phyloP scores from a whole-genome alignment of 2,329 filamentous ascomycete species.

The Talaromyces piceae region DNA sequence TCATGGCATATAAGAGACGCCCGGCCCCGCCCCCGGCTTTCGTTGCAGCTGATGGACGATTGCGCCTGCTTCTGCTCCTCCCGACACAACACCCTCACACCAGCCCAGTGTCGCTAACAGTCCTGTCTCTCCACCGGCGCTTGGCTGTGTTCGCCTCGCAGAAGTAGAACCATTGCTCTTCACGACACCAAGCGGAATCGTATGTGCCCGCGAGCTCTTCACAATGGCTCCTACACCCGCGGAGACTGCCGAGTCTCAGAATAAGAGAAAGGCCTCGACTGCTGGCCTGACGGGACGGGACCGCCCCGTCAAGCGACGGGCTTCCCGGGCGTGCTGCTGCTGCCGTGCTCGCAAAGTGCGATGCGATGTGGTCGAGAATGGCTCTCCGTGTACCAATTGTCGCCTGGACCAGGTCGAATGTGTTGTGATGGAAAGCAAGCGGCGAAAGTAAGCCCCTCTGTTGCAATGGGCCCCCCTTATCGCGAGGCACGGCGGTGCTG shows the following conservation, averaged over 20 bases:
- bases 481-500: neutral
- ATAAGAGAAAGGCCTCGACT: constrained; percentile 51
- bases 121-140: too few relatives aligned
- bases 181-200: neutral
- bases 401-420: constrained; percentile 48
- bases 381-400: constrained; percentile 81
- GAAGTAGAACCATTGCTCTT: neutral
- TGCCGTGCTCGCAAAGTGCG: constrained; percentile 85
- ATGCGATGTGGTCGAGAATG: constrained; percentile 84
- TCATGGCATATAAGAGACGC: constrained; percentile 5
- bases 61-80: neutral
- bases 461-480: too few relatives aligned
- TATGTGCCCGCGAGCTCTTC: constrained; percentile 1
- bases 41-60: neutral
- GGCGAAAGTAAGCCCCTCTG: constrained; percentile 46
- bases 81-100: neutral
- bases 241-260: constrained; percentile 29
- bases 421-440: constrained; percentile 69
- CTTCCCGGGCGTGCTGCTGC: constrained; percentile 84
- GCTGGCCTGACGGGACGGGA: constrained; percentile 47
- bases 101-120: neutral
- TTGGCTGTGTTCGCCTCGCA: too few relatives aligned
- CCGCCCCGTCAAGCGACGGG: constrained; percentile 67
- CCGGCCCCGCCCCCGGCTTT: constrained; percentile 11
- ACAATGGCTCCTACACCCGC: constrained; percentile 4